Percentiles rank a stretch among this genome's conserved stretches.
These are phyloP conservation scores for Trichophyton benhamiae DNA, from an alignment of 2,329 filamentous ascomycete species.

Conservation along the genomic window DNA sequence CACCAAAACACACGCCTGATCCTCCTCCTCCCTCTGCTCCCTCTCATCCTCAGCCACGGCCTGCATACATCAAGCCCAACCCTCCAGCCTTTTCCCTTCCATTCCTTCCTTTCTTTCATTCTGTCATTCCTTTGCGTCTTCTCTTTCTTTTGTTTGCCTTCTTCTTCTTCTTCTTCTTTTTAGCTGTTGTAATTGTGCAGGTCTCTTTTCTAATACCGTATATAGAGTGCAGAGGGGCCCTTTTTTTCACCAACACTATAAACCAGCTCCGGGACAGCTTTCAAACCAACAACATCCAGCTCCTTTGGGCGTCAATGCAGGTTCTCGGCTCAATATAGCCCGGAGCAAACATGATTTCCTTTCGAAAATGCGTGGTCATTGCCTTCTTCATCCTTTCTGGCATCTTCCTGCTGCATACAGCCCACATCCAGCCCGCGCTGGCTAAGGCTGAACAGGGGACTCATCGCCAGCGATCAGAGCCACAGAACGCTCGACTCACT, in stretches of 20 bases:
- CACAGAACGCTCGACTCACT: not conserved
- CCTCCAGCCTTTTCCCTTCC: not conserved
- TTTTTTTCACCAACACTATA: not conserved
- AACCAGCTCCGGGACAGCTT: not conserved
- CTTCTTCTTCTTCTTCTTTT: not conserved
- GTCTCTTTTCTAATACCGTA: not conserved
- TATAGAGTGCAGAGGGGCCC: not conserved
- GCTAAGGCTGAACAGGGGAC: slow-evolving; percentile 12
- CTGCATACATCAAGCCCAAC: not conserved
- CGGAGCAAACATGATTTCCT: slow-evolving; percentile 57
- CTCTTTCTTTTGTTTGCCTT: not conserved
- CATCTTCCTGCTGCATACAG: slow-evolving; percentile 56
- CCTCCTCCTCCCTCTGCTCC: too few relatives aligned
- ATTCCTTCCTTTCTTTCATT: not conserved
- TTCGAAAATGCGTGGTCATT: slow-evolving; percentile 60
- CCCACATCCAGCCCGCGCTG: slow-evolving; percentile 41
- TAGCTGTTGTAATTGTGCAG: not conserved
- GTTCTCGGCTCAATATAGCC: not conserved
- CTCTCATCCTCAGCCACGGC: too few relatives aligned
- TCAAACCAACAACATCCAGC: not conserved
- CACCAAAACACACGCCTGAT: not conserved
- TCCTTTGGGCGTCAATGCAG: not conserved
- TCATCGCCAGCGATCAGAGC: slow-evolving; percentile 3
- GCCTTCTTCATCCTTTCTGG: slow-evolving; percentile 57
- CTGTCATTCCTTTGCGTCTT: not conserved